Conservation (phyloP, 2,329 filamentous ascomycete species). For the Stachybotrys elegans region DNA sequence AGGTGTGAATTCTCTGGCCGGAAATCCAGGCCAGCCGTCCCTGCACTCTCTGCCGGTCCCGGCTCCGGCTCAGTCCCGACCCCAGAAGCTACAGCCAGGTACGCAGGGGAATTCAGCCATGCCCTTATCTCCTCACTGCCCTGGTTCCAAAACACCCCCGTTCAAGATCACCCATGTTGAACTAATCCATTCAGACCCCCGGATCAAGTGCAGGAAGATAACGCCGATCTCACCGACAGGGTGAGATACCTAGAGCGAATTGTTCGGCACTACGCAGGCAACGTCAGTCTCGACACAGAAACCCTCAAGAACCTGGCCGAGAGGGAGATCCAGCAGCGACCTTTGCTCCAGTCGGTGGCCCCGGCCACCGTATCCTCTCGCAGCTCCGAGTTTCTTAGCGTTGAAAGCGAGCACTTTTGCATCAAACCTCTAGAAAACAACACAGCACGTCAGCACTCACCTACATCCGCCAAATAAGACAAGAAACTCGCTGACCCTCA, state of each 20-base stretch:
- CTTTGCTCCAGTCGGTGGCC: too few species aligned
- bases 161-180: too few species aligned
- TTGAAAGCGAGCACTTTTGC: conserved; percentile 32
- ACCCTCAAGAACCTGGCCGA: conserved; percentile 35
- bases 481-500: conserved; percentile 3
- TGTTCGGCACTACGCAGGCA: conserved; percentile 38
- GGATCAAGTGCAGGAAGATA: too few species aligned
- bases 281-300: conserved; percentile 23
- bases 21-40: conserved; percentile 23
- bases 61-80: conserved; percentile 14
- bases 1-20: conserved; percentile 44
- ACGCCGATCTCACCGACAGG: conserved; percentile 17
- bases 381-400: conserved; percentile 18
- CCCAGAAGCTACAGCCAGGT: conserved; percentile 15
- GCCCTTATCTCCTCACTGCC: too few species aligned
- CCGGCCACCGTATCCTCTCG: conserved; percentile 18
- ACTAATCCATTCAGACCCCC: too few species aligned
- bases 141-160: too few species aligned
- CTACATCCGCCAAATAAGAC: too few species aligned
- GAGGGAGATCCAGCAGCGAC: too few species aligned
- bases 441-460: too few species aligned
- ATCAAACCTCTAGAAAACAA: too few species aligned
- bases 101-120: too few species aligned
- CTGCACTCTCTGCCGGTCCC: conserved; percentile 12
- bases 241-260: conserved; percentile 38